These are phyloP conservation scores for Aspergillus nanangensis DNA, from an alignment of 495 filamentous ascomycete species.

Conservation along the genomic window DNA sequence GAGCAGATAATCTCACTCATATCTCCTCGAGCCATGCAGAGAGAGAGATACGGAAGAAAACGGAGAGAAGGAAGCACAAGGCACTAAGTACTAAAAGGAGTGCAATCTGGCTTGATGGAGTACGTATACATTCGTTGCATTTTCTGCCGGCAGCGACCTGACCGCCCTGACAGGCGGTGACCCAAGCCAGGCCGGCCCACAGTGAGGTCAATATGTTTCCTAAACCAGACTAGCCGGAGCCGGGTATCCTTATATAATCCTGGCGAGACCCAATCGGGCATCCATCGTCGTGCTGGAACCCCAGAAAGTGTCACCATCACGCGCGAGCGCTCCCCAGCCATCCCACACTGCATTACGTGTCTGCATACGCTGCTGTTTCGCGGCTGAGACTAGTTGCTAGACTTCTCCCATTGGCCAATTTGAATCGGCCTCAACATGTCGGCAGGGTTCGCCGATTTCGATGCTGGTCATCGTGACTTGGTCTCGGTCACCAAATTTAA, in stretches of 20 bases:
- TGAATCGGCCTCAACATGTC: conserved; percentile 28
- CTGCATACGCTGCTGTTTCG: conserved; percentile 3
- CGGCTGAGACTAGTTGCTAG: conserved; percentile 3
- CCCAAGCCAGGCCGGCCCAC: too few species aligned
- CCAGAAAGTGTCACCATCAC: too few species aligned
- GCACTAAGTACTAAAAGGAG: conserved; percentile 8
- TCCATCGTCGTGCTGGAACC: too few species aligned
- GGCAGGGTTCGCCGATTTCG: conserved; percentile 62
- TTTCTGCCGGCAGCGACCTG: conserved; percentile 22
- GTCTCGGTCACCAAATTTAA: conserved; percentile 55
- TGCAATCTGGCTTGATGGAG: conserved; percentile 33
- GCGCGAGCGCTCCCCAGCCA: conserved; percentile 1
- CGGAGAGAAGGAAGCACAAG: conserved; percentile 6
- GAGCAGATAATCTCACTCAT: conserved; percentile 6
- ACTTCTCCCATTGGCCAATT: conserved; percentile 18
- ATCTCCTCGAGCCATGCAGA: too few species aligned
- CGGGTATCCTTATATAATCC: conserved; percentile 13
- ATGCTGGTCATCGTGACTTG: conserved; percentile 58
- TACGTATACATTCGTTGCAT: conserved; percentile 3
- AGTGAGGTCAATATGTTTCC: too few species aligned
- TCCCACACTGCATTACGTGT: background rate
- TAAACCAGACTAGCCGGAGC: conserved; percentile 16
- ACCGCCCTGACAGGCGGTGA: conserved; percentile 26
- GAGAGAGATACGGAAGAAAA: too few species aligned
- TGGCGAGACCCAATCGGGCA: background rate